Conservation (phyloP, 805 yeast genomes). For the Brettanomyces bruxellensis region DNA sequence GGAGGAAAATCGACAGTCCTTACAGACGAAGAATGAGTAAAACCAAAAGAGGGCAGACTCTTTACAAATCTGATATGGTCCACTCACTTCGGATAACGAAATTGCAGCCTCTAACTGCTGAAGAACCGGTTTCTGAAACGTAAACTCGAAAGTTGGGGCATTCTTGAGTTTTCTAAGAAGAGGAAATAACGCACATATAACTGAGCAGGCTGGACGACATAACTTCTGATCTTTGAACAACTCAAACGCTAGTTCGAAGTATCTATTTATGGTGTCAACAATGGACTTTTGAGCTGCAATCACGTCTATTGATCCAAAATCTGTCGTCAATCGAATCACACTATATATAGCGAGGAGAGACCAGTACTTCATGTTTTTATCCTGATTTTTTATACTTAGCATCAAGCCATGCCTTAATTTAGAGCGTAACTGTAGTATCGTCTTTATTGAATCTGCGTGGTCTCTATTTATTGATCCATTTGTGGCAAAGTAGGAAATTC, state of each 20-base stretch:
- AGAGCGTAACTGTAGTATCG: too few species aligned
- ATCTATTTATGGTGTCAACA: not conserved
- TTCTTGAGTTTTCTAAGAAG: not conserved
- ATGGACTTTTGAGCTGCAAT: too few species aligned
- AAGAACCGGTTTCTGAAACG: constrained; percentile 31
- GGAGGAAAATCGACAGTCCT: constrained; percentile 22
- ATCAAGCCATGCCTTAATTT: too few species aligned
- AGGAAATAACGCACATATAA: constrained; percentile 15
- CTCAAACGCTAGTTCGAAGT: constrained; percentile 23
- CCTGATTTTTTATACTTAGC: too few species aligned
- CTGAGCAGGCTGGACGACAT: constrained; percentile 24
- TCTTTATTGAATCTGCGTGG: too few species aligned
- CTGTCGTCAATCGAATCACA: not conserved
- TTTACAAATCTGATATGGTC: constrained; percentile 41
- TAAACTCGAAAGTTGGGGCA: not conserved
- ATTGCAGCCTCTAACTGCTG: constrained; percentile 40
- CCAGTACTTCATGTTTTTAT: too few species aligned
- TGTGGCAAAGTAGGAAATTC: too few species aligned
- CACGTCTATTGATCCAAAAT: not conserved
- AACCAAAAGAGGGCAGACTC: constrained; percentile 51
- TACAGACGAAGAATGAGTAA: constrained; percentile 28
- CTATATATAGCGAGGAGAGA: not conserved
- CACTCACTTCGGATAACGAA: constrained; percentile 50
- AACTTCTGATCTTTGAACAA: constrained; percentile 25
- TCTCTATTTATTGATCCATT: too few species aligned